A percentile compares a stretch with the other conserved stretches of the same genome.
Conservation (phyloP, 176 grass and related monocot genomes). For the Panicum miliaceum region DNA sequence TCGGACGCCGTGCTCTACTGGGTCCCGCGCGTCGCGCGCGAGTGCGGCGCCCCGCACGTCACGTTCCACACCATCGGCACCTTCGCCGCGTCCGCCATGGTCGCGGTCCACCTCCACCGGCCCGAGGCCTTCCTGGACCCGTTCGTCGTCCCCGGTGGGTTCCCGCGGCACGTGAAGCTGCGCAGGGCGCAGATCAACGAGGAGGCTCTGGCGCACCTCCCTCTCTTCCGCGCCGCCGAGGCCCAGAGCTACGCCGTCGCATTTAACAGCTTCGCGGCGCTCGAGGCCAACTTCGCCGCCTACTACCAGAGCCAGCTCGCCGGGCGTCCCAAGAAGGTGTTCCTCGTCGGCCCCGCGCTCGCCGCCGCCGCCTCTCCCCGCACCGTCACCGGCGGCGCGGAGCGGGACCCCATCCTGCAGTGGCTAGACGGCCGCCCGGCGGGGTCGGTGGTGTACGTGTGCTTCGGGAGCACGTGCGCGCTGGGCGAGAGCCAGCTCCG, state of each 20-base stretch:
- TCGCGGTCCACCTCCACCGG: slow-evolving; percentile 27
- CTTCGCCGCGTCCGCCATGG: slow-evolving; percentile 45
- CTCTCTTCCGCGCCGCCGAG: slow-evolving; percentile 50
- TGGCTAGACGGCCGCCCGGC: slow-evolving; percentile 47
- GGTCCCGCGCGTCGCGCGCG: slow-evolving; percentile 43
- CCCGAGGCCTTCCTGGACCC: neutral
- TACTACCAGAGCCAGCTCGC: slow-evolving; percentile 33
- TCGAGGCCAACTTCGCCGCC: slow-evolving; percentile 38
- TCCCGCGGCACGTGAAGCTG: neutral
- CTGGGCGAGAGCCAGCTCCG: slow-evolving; percentile 27
- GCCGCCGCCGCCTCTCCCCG: neutral
- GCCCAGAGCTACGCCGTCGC: slow-evolving; percentile 41
- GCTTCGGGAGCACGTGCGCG: slow-evolving; percentile 62
- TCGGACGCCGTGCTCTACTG: slow-evolving; percentile 54
- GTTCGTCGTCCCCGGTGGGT: slow-evolving; percentile 5
- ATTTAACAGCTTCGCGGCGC: slow-evolving; percentile 49
- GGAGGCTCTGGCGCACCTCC: slow-evolving; percentile 43
- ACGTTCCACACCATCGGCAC: slow-evolving; percentile 61
- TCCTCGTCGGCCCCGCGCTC: slow-evolving; percentile 51
- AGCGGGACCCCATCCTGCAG: slow-evolving; percentile 38
- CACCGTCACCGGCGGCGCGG: no score
- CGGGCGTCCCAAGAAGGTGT: slow-evolving; percentile 35
- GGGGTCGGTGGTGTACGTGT: slow-evolving; percentile 57
- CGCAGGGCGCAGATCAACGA: slow-evolving; percentile 16
- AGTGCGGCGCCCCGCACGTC: slow-evolving; percentile 45